These are phyloP conservation scores for Willaertia magna DNA, from an alignment of 208 protist species.

Conservation along the genomic window DNA sequence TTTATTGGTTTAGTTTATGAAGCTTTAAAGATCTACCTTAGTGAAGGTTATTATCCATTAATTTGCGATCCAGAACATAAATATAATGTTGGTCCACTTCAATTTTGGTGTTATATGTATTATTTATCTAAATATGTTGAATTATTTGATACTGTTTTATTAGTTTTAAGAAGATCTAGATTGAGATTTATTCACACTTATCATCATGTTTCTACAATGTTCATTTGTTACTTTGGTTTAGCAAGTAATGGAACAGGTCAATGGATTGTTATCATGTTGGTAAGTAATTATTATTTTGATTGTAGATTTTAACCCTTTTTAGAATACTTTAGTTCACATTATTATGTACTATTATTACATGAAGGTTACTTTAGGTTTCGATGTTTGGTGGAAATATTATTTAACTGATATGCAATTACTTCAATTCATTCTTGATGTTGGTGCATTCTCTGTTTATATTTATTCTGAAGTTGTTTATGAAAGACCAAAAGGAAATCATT, in stretches of 20 bases:
- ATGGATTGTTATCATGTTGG: background rate
- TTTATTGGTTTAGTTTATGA: background rate
- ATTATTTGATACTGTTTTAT: conserved; percentile 69
- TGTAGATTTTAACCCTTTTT: no score
- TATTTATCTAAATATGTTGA: conserved; percentile 68
- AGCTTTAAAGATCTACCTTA: background rate
- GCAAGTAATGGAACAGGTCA: background rate
- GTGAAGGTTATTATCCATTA: background rate
- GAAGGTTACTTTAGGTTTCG: conserved; percentile 52
- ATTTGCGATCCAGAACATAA: background rate
- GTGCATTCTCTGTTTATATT: background rate
- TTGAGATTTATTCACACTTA: conserved; percentile 70
- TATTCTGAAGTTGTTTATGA: background rate
- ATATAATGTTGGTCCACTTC: background rate
- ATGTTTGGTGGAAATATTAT: conserved; percentile 8
- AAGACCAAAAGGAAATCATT: background rate
- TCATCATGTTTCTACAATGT: conserved; percentile 51
- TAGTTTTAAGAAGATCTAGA: conserved; percentile 62
- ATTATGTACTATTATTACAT: conserved; percentile 79
- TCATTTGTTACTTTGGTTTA: background rate
- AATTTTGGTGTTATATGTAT: conserved; percentile 24
- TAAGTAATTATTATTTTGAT: background rate
- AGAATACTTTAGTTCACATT: conserved; percentile 60
- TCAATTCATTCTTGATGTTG: background rate
- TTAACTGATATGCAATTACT: background rate